Evolutionary conservation across 2,329 filamentous ascomycete species (phyloP).

Genomic region (Venturia asperata): DNA sequence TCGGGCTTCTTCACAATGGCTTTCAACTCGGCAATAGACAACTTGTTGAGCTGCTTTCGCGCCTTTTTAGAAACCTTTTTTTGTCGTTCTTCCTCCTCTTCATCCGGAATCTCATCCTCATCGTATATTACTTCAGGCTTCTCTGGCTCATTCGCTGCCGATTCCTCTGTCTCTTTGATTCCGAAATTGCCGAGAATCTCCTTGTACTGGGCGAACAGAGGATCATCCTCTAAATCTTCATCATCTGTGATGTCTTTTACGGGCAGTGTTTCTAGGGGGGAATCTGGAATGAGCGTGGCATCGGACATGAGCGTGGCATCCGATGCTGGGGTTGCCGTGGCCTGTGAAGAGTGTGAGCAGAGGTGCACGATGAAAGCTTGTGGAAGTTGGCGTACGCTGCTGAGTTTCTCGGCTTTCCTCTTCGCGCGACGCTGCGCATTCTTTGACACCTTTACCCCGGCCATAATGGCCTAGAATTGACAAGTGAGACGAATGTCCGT

Average conservation of each 20-base stretch:
- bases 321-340: constrained; percentile 30
- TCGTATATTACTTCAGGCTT: constrained; percentile 80
- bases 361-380: background rate
- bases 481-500: constrained; percentile 3
- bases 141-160: constrained; percentile 57
- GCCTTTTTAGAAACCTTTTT: constrained; percentile 89
- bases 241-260: constrained; percentile 7
- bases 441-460: constrained; percentile 56
- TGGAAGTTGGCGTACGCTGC: constrained; percentile 37
- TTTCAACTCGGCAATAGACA: constrained; percentile 93
- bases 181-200: constrained; percentile 72
- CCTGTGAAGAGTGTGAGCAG: constrained; percentile 27
- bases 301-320: constrained; percentile 20
- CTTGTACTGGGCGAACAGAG: constrained; percentile 76
- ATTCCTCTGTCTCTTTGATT: constrained; percentile 50
- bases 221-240: constrained; percentile 56
- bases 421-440: constrained; percentile 88
- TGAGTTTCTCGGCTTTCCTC: constrained; percentile 84
- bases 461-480: constrained; percentile 3
- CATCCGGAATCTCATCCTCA: constrained; percentile 79
- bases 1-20: constrained; percentile 85
- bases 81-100: constrained; percentile 62
- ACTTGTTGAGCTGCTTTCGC: constrained; percentile 80
- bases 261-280: background rate
- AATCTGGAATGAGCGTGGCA: constrained; percentile 6